Percentiles rank a stretch among this genome's conserved stretches.
Conservation (phyloP, 139 green algal genomes). For the Coelastrella sp. region DNA sequence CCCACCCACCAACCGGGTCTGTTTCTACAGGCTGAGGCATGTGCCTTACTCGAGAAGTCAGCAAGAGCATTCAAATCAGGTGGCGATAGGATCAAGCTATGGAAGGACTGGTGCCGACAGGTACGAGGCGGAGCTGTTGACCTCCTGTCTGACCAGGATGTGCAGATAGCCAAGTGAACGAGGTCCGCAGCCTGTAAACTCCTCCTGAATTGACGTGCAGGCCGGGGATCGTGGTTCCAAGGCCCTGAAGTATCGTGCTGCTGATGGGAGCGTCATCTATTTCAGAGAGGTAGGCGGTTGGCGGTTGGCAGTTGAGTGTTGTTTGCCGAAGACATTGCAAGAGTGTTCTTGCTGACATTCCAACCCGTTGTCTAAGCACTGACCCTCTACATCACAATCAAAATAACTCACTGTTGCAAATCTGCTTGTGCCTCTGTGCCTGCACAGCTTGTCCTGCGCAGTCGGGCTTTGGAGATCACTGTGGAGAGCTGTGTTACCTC, state of each 20-base stretch:
- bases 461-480: slow-evolving; percentile 62
- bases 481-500: slow-evolving; percentile 51
- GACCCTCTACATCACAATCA: no score
- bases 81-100: slow-evolving; percentile 55
- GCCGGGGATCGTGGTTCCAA: slow-evolving; percentile 48
- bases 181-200: no score
- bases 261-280: slow-evolving; percentile 45
- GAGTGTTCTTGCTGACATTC: no score
- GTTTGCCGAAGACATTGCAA: no score
- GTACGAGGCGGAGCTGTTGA: slow-evolving; percentile 18
- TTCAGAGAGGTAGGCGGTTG: slow-evolving; percentile 57
- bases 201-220: slow-evolving; percentile 14
- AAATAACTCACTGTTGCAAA: not conserved
- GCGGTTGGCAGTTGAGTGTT: no score
- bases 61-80: slow-evolving; percentile 42
- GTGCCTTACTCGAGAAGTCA: slow-evolving; percentile 36
- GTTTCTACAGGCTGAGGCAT: slow-evolving; percentile 11
- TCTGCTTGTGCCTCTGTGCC: not conserved
- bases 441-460: slow-evolving; percentile 61
- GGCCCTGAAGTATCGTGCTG: slow-evolving; percentile 48
- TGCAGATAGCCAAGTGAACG: no score
- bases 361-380: no score
- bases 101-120: slow-evolving; percentile 58
- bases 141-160: no score
- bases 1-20: not conserved